phyloP scores from a whole-genome alignment of 2,329 filamentous ascomycete species.

The Calonectria pseudoturangicola region DNA sequence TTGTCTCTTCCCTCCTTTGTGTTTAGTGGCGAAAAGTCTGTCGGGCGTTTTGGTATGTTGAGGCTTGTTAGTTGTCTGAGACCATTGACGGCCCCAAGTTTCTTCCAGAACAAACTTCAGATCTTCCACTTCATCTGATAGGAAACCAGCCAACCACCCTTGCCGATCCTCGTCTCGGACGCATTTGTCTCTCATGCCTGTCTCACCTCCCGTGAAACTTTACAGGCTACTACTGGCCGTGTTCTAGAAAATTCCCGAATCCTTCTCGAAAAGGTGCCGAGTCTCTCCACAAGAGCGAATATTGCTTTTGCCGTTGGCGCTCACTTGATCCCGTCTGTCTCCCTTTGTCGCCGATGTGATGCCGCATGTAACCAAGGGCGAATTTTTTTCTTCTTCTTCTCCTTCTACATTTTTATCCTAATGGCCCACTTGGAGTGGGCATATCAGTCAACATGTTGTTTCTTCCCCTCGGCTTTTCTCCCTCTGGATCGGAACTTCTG shows the following conservation, averaged over 20 bases:
- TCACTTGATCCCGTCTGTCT: constrained; percentile 1
- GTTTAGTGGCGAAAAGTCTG: constrained; percentile 29
- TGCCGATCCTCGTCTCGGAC: not conserved
- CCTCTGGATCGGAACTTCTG: constrained; percentile 6
- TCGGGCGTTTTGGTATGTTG: not conserved
- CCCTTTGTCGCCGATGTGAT: constrained; percentile 9
- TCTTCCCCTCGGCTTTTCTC: constrained; percentile 8
- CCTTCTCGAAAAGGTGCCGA: constrained; percentile 28
- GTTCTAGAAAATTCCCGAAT: constrained; percentile 32
- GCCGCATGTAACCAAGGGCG: not conserved
- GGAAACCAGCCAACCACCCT: not conserved
- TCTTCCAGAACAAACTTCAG: constrained; percentile 9
- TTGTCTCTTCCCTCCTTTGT: not conserved
- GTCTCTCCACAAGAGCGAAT: constrained; percentile 9
- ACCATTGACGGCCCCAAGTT: not conserved
- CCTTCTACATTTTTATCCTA: not conserved
- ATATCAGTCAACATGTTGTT: constrained; percentile 1
- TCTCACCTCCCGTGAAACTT: constrained; percentile 13
- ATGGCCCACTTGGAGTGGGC: not conserved
- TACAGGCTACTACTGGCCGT: not conserved
- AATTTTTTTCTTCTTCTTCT: not conserved
- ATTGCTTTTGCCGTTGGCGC: constrained; percentile 1
- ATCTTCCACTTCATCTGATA: not conserved
- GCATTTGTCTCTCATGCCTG: constrained; percentile 13
- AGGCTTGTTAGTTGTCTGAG: constrained; percentile 23